Conservation (phyloP, 2,329 filamentous ascomycete species). For the Fusarium nygamai region DNA sequence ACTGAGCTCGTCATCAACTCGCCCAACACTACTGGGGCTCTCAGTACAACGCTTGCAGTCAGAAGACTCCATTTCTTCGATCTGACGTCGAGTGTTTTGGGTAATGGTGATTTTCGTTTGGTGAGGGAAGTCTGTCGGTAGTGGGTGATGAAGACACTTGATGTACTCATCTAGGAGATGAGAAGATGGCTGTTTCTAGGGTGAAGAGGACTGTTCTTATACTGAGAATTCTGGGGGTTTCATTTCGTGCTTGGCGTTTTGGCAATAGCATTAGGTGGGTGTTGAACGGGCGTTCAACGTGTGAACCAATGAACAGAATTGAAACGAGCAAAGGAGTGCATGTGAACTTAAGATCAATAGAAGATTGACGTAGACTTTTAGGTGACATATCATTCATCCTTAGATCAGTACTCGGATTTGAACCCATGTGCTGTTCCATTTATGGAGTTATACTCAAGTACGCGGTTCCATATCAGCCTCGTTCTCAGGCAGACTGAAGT, state of each 20-base stretch:
- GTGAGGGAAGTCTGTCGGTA: neutral
- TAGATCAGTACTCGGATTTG: neutral
- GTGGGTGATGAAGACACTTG: neutral
- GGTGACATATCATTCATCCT: accelerated
- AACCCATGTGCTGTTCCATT: neutral
- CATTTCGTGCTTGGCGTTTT: accelerated
- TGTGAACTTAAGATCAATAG: neutral
- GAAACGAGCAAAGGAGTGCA: neutral
- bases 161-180: neutral
- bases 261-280: neutral
- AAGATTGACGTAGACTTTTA: accelerated
- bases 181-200: neutral
- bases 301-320: neutral
- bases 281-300: accelerated
- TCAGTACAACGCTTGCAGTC: accelerated
- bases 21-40: accelerated
- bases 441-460: accelerated
- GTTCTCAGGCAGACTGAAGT: neutral
- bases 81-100: neutral
- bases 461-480: neutral
- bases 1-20: neutral
- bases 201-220: neutral
- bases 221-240: accelerated
- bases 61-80: neutral
- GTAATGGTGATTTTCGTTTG: neutral